Evolutionary conservation across 768 basidiomycete species (phyloP).

Genomic region (Baorangia bicolor): DNA sequence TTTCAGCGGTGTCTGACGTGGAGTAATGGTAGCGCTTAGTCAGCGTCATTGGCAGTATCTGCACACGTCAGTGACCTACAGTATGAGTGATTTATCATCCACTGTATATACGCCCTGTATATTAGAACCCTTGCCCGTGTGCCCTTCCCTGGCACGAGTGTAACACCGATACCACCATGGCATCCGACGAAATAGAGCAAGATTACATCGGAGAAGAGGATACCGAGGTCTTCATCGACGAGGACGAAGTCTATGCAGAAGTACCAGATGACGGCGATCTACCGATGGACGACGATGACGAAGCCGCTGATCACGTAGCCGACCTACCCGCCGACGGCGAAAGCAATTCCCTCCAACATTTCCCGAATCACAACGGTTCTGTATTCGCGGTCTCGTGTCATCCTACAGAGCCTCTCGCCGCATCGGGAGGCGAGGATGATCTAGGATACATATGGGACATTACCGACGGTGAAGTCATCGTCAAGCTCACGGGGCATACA

Average conservation of each 20-base stretch:
- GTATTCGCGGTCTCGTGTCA: constrained; percentile 86
- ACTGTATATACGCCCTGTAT: not conserved
- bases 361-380: constrained; percentile 66
- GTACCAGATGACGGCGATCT: constrained; percentile 63
- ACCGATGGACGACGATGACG: constrained; percentile 73
- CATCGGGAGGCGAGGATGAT: constrained; percentile 95
- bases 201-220: constrained; percentile 41
- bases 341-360: constrained; percentile 69
- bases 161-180: constrained; percentile 19
- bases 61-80: no score
- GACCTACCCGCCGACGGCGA: constrained; percentile 42
- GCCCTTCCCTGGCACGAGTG: not conserved
- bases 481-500: constrained; percentile 86
- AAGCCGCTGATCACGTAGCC: constrained; percentile 47
- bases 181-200: constrained; percentile 38
- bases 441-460: constrained; percentile 92
- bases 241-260: constrained; percentile 65
- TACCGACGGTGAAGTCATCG: constrained; percentile 74
- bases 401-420: constrained; percentile 76
- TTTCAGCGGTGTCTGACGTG: constrained; percentile 25
- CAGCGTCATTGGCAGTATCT: constrained; percentile 11
- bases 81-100: constrained; percentile 32
- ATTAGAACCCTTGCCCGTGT: not conserved
- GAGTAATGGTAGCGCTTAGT: constrained; percentile 25
- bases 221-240: constrained; percentile 59